Evolutionary conservation across 495 filamentous ascomycete species (phyloP).

Genomic region (Xylaria telfairii): DNA sequence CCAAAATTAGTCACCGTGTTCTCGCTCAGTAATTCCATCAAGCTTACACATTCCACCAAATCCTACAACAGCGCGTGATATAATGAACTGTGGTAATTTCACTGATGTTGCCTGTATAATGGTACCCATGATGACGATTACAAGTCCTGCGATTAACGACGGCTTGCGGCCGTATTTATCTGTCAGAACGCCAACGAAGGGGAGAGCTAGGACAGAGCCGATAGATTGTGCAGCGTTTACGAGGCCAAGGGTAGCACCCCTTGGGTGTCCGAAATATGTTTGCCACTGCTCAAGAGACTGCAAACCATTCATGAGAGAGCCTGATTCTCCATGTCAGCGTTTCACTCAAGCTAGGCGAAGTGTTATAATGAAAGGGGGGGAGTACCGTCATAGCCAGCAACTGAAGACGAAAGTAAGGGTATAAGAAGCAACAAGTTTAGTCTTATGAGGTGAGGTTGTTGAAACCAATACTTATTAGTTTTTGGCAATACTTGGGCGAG

Average conservation of each 20-base stretch:
- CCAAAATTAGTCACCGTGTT: not conserved
- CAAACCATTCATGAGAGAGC: conserved; percentile 59
- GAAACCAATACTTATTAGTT: conserved; percentile 43
- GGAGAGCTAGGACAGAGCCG: conserved; percentile 59
- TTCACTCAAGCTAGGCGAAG: not conserved
- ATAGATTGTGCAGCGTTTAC: conserved; percentile 61
- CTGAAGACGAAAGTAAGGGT: conserved; percentile 48
- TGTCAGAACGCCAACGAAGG: conserved; percentile 48
- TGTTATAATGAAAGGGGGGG: not conserved
- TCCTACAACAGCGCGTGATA: conserved; percentile 67
- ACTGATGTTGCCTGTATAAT: conserved; percentile 50
- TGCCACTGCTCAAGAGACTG: conserved; percentile 55
- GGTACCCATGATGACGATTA: conserved; percentile 60
- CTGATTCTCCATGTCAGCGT: conserved; percentile 5
- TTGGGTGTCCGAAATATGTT: conserved; percentile 48
- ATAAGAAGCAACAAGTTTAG: conserved; percentile 50
- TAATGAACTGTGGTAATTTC: conserved; percentile 61
- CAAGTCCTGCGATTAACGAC: conserved; percentile 57
- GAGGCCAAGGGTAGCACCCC: conserved; percentile 50
- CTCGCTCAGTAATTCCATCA: not conserved
- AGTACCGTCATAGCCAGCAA: conserved; percentile 47
- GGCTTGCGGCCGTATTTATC: conserved; percentile 54
- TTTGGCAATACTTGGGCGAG: conserved; percentile 42
- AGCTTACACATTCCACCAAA: conserved; percentile 56
- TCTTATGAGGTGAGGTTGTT: conserved; percentile 40